Percentiles rank a stretch among this genome's conserved stretches.
Evolutionary conservation across 495 filamentous ascomycete genomes (phyloP).

Genomic region (Pyrenopolyporus hunteri): DNA sequence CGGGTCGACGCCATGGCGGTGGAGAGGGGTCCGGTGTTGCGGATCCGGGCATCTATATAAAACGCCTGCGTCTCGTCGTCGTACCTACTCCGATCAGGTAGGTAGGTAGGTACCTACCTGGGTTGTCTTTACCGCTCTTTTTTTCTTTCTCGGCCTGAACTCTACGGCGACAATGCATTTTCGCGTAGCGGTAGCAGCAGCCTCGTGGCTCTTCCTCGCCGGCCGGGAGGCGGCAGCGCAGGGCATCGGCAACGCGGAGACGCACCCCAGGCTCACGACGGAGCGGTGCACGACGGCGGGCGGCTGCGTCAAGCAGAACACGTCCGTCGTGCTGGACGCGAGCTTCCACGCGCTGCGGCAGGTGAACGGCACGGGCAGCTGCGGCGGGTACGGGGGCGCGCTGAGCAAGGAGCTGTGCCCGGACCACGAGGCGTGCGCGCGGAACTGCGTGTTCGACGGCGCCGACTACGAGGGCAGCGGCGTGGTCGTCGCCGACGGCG

Average conservation of each 20-base stretch:
- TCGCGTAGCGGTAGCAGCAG: not conserved
- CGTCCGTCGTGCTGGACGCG: constrained; percentile 66
- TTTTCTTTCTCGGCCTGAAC: not conserved
- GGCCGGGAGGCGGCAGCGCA: constrained; percentile 13
- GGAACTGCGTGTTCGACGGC: constrained; percentile 66
- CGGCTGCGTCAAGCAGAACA: constrained; percentile 58
- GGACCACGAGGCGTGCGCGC: constrained; percentile 58
- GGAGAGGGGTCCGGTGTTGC: constrained; percentile 2
- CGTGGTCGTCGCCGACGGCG: constrained; percentile 57
- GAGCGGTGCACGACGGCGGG: constrained; percentile 58
- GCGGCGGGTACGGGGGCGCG: constrained; percentile 38
- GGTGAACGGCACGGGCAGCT: constrained; percentile 56
- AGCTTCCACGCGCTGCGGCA: constrained; percentile 70
- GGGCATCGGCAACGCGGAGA: constrained; percentile 22
- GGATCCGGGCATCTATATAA: constrained; percentile 16
- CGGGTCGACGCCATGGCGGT: constrained; percentile 6
- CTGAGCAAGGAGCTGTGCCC: constrained; percentile 63
- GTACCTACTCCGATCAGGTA: too few relatives aligned
- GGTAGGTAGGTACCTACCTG: too few relatives aligned
- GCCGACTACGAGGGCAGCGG: constrained; percentile 66
- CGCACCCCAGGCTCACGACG: constrained; percentile 64
- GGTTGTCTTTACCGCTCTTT: too few relatives aligned
- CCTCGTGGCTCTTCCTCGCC: constrained; percentile 12
- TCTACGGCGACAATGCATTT: constrained; percentile 18
- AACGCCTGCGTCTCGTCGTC: not conserved